Evolutionary conservation across 768 basidiomycete genomes (phyloP).

Genomic region (Hypsizygus marmoreus): DNA sequence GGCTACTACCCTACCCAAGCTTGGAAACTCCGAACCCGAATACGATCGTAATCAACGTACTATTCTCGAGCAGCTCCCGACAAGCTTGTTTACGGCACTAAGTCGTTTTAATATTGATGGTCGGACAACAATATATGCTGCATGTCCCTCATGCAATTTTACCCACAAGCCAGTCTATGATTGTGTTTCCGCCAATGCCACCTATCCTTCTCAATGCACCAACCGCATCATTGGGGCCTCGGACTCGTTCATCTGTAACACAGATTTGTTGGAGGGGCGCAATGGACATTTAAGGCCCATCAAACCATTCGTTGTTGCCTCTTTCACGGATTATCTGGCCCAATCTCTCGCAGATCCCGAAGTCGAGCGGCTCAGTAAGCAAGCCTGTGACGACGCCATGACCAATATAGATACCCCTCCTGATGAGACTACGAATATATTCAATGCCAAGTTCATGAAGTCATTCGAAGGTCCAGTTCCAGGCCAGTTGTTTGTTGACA

Average conservation of each 20-base stretch:
- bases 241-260: background rate
- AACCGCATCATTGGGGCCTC: background rate
- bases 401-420: background rate
- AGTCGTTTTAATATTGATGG: no score
- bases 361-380: background rate
- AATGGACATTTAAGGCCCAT: background rate
- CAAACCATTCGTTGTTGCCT: conserved; percentile 9
- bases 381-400: conserved; percentile 11
- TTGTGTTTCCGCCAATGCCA: background rate
- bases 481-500: conserved; percentile 3
- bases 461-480: conserved; percentile 1
- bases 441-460: no score
- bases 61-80: conserved; percentile 17
- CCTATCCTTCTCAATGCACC: conserved; percentile 5
- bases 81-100: conserved; percentile 13
- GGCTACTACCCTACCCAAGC: background rate
- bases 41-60: conserved; percentile 1
- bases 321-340: conserved; percentile 12
- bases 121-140: no score
- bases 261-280: background rate
- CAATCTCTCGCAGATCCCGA: conserved; percentile 7
- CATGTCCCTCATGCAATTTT: no score
- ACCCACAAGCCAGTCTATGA: no score
- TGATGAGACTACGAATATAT: no score
- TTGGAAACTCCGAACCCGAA: background rate